phyloP scores from a whole-genome alignment of 2,329 filamentous ascomycete species.

The Gnomoniopsis smithogilvyi region DNA sequence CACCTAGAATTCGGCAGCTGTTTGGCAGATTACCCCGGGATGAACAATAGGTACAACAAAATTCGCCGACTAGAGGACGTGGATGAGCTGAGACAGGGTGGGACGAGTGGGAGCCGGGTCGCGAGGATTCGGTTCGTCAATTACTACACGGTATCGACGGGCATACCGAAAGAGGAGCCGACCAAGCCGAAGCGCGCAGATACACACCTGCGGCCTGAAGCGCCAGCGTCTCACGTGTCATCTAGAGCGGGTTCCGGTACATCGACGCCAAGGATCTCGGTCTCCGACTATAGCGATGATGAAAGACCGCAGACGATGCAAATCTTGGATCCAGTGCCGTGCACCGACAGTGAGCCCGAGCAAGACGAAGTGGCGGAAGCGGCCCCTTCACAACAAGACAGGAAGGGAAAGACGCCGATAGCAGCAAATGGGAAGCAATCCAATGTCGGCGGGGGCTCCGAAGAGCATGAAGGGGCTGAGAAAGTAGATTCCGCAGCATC shows the following conservation, averaged over 20 bases:
- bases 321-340: slow-evolving; percentile 18
- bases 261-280: slow-evolving; percentile 39
- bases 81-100: slow-evolving; percentile 44
- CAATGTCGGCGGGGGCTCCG: neutral
- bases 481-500: slow-evolving; percentile 16
- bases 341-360: slow-evolving; percentile 9
- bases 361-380: neutral
- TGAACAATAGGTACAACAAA: slow-evolving; percentile 67
- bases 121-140: slow-evolving; percentile 75
- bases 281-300: slow-evolving; percentile 41
- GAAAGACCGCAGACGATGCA: slow-evolving; percentile 20
- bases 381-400: neutral
- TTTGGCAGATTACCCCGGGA: slow-evolving; percentile 70
- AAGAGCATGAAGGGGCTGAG: slow-evolving; percentile 10
- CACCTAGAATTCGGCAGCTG: slow-evolving; percentile 82
- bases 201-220: slow-evolving; percentile 20
- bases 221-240: slow-evolving; percentile 11
- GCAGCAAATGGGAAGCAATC: neutral
- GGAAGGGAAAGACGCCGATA: neutral
- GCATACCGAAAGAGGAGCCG: slow-evolving; percentile 54
- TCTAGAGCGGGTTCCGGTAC: slow-evolving; percentile 12
- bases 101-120: slow-evolving; percentile 31
- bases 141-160: slow-evolving; percentile 85
- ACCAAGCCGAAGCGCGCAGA: slow-evolving; percentile 7
- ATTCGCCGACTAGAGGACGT: slow-evolving; percentile 71